These are phyloP conservation scores for Naganishia liquefaciens DNA, from an alignment of 1,284 basidiomycete species.

Conservation along the genomic window DNA sequence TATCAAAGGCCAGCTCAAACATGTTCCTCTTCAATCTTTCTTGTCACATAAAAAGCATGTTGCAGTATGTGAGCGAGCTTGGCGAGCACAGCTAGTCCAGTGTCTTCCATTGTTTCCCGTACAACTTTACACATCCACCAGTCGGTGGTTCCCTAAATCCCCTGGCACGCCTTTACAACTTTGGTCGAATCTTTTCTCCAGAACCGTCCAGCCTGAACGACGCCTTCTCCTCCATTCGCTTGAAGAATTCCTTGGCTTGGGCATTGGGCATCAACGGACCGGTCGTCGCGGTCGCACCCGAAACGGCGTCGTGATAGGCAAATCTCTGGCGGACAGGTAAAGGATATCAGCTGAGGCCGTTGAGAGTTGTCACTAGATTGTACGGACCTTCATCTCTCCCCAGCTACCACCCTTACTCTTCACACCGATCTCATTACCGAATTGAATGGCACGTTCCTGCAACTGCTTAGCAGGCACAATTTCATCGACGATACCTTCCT, in stretches of 20 bases:
- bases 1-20: too few species aligned
- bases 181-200: slow-evolving; percentile 20
- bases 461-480: slow-evolving; percentile 64
- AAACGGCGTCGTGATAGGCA: slow-evolving; percentile 15
- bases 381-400: slow-evolving; percentile 58
- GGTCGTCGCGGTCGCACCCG: slow-evolving; percentile 9
- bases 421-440: slow-evolving; percentile 52
- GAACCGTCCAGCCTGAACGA: slow-evolving; percentile 27
- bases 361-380: not conserved
- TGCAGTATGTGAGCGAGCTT: too few species aligned
- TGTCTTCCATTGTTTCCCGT: not conserved
- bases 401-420: slow-evolving; percentile 57
- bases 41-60: too few species aligned
- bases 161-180: not conserved
- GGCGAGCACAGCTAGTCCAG: too few species aligned
- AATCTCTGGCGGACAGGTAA: not conserved
- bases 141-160: not conserved
- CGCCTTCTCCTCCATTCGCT: slow-evolving; percentile 27
- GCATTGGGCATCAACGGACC: slow-evolving; percentile 17
- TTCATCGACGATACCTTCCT: slow-evolving; percentile 71
- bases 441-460: slow-evolving; percentile 55
- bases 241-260: slow-evolving; percentile 18
- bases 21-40: too few species aligned
- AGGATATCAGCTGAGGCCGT: too few species aligned
- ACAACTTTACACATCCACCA: not conserved